A percentile compares a stretch with the other conserved stretches of the same genome.
These are phyloP conservation scores for Flueggea neowawraea DNA, from an alignment of 441 rosid genomes.

Conservation along the genomic window DNA sequence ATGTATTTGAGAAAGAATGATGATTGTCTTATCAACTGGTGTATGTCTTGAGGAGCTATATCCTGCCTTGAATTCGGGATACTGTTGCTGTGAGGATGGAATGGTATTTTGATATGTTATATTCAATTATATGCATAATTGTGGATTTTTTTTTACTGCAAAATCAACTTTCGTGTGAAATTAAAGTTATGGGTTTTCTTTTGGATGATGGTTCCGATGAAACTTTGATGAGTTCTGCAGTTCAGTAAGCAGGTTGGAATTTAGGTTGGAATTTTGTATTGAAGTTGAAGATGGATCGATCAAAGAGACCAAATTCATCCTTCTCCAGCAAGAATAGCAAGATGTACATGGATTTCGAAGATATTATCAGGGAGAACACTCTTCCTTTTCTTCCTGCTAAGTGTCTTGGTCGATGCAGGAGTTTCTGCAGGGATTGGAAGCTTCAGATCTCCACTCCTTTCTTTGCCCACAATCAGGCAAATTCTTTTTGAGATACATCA, in stretches of 20 bases:
- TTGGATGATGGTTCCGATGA: too few species aligned
- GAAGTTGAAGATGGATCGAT: slow-evolving; percentile 31
- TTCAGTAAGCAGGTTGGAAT: slow-evolving; percentile 2
- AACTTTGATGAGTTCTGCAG: slow-evolving; percentile 11
- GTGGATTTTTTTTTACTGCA: too few species aligned
- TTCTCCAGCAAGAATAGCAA: slow-evolving; percentile 21
- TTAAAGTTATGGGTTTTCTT: too few species aligned
- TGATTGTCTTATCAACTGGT: too few species aligned
- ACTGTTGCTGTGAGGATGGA: too few species aligned
- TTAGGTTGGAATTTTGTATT: too few species aligned
- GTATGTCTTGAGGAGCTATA: too few species aligned
- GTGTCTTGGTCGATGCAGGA: slow-evolving; percentile 29
- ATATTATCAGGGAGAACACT: slow-evolving; percentile 40
- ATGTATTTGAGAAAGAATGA: too few species aligned
- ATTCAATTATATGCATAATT: too few species aligned
- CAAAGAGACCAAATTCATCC: slow-evolving; percentile 20
- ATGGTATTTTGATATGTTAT: too few species aligned
- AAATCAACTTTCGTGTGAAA: too few species aligned
- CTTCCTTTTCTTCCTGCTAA: slow-evolving; percentile 62
- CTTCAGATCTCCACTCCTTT: slow-evolving; percentile 36
- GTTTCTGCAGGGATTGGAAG: slow-evolving; percentile 52
- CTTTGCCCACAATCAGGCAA: slow-evolving; percentile 51
- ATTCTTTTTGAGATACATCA: slow-evolving; percentile 23
- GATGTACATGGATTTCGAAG: slow-evolving; percentile 42
- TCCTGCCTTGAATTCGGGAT: too few species aligned